Base-by-base conservation (phyloP, 2,329 filamentous ascomycete species). In the Leptographium galeiforme region DNA sequence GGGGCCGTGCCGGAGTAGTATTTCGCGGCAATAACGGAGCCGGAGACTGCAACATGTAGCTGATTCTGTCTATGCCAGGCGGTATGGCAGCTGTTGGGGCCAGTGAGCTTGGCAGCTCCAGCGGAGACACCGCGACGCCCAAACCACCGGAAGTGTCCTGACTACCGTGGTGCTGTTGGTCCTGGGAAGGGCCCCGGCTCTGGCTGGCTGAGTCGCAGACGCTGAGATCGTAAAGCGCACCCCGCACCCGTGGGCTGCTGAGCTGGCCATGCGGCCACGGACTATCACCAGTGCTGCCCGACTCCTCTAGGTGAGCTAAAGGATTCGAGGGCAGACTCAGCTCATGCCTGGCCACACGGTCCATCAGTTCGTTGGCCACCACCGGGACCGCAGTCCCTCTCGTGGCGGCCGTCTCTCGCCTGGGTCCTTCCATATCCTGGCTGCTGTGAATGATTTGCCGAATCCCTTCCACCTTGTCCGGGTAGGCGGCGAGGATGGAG, bases 401-500 rank as follows among this genome's bases (percentile, higher is more conserved):
- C 13, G 1, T 13, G 6, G 34, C 13, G 6, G 14, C 4, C 7
- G 12, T 14, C 18, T 36, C 44, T 40, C 46, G 33, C 10, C 14
- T 32, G 19, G 14, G 3, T 8, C 6, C 11, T 2, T 12, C 25
- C 11, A 2, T 25, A 14, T 33, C 49, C 5, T 38, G 36, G 41
- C 32, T 36, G n/a, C 30, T 41, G n/a, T 34, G 39, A 12, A 40
- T 36, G 18, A 50, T 33, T 14, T 41, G 30, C 38, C 36, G 46
- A 16, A 58, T 54, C 4, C 8, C 13, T 8, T 43, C 18, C 12
- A 59, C 46, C 43, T 58, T 36, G 1, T 48, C 46, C 1, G 58
- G 54, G 36, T 62, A 62, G 6, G 50, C 52, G 6, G 34, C 50
- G 3, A 60, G 40, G 8, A 60, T 55, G 25, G 40, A 33, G 1